Conservation (phyloP, 2,329 filamentous ascomycete genomes). For the Purpureocillium takamizusanense region DNA sequence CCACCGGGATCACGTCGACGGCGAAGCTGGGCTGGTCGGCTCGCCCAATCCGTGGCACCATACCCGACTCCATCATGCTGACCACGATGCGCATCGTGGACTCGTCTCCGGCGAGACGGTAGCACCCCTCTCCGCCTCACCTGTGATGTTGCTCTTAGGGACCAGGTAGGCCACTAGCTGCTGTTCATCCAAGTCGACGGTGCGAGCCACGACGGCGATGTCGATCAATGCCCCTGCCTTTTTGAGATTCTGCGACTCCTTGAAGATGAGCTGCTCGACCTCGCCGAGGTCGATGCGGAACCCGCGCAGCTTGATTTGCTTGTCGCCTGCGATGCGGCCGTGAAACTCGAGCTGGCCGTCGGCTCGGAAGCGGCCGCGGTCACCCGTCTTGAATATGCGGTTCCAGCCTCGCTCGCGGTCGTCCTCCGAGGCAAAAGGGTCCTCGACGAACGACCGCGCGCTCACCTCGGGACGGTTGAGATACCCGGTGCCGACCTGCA, state of each 20-base stretch:
- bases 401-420: constrained; percentile 15
- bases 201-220: constrained; percentile 12
- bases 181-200: constrained; percentile 10
- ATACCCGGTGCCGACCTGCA: constrained; percentile 32
- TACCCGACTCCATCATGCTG: constrained; percentile 13
- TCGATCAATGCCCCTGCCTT: constrained; percentile 7
- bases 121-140: constrained; percentile 5
- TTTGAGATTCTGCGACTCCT: constrained; percentile 9
- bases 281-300: constrained; percentile 30
- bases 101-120: constrained; percentile 12
- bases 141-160: constrained; percentile 7
- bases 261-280: constrained; percentile 18
- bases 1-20: constrained; percentile 13
- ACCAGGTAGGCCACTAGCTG: constrained; percentile 14
- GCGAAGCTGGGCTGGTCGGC: constrained; percentile 12
- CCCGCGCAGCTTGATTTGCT: constrained; percentile 21
- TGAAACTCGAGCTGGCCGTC: constrained; percentile 27
- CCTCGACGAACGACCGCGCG: constrained; percentile 27
- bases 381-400: constrained; percentile 33
- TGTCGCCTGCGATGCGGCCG: constrained; percentile 28
- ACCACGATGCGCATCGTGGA: constrained; percentile 14
- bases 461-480: constrained; percentile 36
- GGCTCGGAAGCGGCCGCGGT: constrained; percentile 24
- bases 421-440: constrained; percentile 14
- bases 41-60: constrained; percentile 11